These are phyloP conservation scores for Collariella sp. DNA, from an alignment of 495 filamentous ascomycete genomes.

Conservation along the genomic window DNA sequence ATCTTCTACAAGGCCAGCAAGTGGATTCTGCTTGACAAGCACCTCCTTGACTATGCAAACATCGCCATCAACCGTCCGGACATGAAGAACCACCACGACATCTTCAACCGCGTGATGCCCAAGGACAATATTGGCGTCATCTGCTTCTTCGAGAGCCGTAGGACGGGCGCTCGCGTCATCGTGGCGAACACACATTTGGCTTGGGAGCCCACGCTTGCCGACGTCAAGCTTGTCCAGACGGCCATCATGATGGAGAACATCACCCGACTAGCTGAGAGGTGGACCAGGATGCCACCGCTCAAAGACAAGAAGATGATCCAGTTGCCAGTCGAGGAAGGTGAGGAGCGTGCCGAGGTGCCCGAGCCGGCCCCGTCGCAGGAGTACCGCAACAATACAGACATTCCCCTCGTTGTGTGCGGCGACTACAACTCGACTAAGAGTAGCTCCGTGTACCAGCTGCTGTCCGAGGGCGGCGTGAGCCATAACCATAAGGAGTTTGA, in stretches of 20 bases:
- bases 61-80: slow-evolving; percentile 86
- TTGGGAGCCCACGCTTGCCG: slow-evolving; percentile 83
- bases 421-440: slow-evolving; percentile 88
- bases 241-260: slow-evolving; percentile 90
- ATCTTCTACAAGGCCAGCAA: slow-evolving; percentile 91
- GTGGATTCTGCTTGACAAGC: slow-evolving; percentile 87
- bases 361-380: slow-evolving; percentile 52
- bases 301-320: slow-evolving; percentile 72
- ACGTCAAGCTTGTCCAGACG: slow-evolving; percentile 92
- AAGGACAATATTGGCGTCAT: slow-evolving; percentile 92
- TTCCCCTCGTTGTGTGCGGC: slow-evolving; percentile 84
- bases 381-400: slow-evolving; percentile 74
- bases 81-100: slow-evolving; percentile 90
- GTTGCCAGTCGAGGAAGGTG: slow-evolving; percentile 44
- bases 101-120: slow-evolving; percentile 96
- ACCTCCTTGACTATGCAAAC: slow-evolving; percentile 83
- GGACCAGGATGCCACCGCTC: slow-evolving; percentile 62
- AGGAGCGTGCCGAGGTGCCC: slow-evolving; percentile 28
- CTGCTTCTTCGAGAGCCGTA: slow-evolving; percentile 80
- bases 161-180: slow-evolving; percentile 79
- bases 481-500: slow-evolving; percentile 69
- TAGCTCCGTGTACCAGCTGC: slow-evolving; percentile 80
- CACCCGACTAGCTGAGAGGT: slow-evolving; percentile 72
- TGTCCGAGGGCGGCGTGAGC: slow-evolving; percentile 63
- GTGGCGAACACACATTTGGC: slow-evolving; percentile 88